Conservation (phyloP, 208 protist species). For the Trypanosoma platydactyli region DNA sequence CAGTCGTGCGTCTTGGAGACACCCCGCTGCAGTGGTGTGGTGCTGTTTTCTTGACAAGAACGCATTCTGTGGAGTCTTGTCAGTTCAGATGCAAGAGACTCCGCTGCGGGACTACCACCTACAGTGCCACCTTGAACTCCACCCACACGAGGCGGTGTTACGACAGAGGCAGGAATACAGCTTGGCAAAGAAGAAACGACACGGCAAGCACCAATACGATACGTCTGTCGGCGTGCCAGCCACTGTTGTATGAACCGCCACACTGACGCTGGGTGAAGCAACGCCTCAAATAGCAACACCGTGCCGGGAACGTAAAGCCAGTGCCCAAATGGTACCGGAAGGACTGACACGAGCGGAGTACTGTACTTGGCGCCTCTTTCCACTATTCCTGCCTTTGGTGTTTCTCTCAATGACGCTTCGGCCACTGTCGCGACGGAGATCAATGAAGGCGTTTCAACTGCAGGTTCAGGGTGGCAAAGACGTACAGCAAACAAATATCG, state of each 20-base stretch:
- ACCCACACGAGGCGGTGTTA: no score
- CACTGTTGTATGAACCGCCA: conserved; percentile 6
- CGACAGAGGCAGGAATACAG: no score
- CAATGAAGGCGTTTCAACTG: not conserved
- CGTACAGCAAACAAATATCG: conserved; percentile 29
- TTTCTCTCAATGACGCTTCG: no score
- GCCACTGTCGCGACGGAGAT: no score
- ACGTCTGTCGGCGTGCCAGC: conserved; percentile 3
- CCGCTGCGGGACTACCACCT: no score
- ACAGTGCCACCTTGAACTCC: no score
- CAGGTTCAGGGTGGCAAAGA: not conserved
- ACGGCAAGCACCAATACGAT: conserved; percentile 1
- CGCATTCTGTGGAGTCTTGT: no score
- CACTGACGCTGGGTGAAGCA: conserved; percentile 3
- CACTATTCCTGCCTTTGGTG: no score
- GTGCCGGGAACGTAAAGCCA: conserved; percentile 23
- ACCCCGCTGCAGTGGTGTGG: not conserved
- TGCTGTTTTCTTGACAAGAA: not conserved
- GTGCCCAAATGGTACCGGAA: conserved; percentile 11
- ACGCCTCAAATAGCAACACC: conserved; percentile 12
- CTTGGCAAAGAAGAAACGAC: no score
- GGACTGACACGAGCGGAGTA: conserved; percentile 5
- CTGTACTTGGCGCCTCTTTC: no score
- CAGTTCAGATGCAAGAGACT: no score
- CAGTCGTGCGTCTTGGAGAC: not conserved